These are phyloP conservation scores for Chondrus crispus DNA, from an alignment of 23 red algal genomes.

Conservation along the genomic window DNA sequence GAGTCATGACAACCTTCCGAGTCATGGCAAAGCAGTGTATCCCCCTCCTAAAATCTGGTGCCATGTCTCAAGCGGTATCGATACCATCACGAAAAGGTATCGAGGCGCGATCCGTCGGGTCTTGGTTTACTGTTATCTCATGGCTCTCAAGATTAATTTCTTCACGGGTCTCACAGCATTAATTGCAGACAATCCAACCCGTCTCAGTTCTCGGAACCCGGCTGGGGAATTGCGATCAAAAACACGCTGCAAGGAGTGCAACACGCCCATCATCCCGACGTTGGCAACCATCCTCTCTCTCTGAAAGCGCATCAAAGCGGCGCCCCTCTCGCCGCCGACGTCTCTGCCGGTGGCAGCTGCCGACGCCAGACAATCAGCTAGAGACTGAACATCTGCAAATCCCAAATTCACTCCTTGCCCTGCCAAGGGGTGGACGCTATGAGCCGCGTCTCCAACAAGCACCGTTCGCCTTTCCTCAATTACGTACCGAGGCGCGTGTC, in stretches of 20 bases:
- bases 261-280: constrained; percentile 45
- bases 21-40: no score
- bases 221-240: constrained; percentile 5
- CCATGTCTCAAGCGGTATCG: no score
- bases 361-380: constrained; percentile 39
- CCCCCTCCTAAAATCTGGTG: no score
- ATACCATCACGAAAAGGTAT: no score
- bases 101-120: no score
- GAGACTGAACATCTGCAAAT: constrained; percentile 67
- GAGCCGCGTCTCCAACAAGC: constrained; percentile 95
- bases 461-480: constrained; percentile 54
- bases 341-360: constrained; percentile 62
- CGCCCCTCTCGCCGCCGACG: constrained; percentile 57
- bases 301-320: constrained; percentile 51
- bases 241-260: constrained; percentile 53
- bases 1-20: no score
- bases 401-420: constrained; percentile 99
- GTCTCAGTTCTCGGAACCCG: not conserved
- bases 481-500: constrained; percentile 56
- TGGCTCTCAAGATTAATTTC: constrained; percentile 40
- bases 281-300: constrained; percentile 51
- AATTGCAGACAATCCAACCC: constrained; percentile 35
- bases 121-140: constrained; percentile 39
- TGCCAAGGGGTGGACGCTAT: constrained; percentile 91
- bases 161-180: constrained; percentile 23